phyloP scores from a whole-genome alignment of 306 rosid species.

The Hylodesmum podocarpum region DNA sequence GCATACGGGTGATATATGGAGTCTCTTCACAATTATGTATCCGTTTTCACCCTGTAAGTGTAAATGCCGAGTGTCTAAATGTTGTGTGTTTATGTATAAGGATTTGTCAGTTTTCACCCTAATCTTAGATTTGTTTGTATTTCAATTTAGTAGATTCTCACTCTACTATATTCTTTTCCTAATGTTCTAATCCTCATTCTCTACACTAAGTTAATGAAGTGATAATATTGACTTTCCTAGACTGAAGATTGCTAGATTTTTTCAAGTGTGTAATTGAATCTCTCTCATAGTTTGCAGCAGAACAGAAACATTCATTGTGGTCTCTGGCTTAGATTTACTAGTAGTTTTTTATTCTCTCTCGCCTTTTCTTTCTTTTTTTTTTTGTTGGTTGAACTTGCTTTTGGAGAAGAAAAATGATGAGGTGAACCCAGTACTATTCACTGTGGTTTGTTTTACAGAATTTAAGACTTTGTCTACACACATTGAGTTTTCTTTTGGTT shows the following conservation, averaged over 20 bases:
- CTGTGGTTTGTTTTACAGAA: not conserved
- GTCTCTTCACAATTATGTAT: conserved; percentile 87
- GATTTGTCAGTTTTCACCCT: not conserved
- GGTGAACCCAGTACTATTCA: not conserved
- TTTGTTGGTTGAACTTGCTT: not conserved
- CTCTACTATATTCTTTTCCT: conserved; percentile 1
- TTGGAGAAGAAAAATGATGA: not conserved
- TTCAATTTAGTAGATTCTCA: conserved; percentile 3
- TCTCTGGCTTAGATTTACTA: not conserved
- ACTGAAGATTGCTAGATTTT: not conserved
- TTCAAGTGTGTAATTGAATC: not conserved
- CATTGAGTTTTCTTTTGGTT: conserved; percentile 17
- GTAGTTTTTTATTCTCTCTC: not conserved
- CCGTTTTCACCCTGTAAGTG: conserved; percentile 98
- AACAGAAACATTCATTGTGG: not conserved
- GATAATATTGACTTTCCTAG: conserved; percentile 24
- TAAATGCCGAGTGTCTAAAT: not conserved
- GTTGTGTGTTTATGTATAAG: not conserved
- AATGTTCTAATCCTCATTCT: conserved; percentile 4
- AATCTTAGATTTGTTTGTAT: too few species aligned
- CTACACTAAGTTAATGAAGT: not conserved
- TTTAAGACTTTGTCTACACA: conserved; percentile 5
- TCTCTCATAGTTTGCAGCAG: conserved; percentile 16
- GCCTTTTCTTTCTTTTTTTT: too few species aligned
- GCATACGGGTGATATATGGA: conserved; percentile 98